phyloP scores from a whole-genome alignment of 192 early-diverging fungal genomes.

The Blastocladiella britannica region DNA sequence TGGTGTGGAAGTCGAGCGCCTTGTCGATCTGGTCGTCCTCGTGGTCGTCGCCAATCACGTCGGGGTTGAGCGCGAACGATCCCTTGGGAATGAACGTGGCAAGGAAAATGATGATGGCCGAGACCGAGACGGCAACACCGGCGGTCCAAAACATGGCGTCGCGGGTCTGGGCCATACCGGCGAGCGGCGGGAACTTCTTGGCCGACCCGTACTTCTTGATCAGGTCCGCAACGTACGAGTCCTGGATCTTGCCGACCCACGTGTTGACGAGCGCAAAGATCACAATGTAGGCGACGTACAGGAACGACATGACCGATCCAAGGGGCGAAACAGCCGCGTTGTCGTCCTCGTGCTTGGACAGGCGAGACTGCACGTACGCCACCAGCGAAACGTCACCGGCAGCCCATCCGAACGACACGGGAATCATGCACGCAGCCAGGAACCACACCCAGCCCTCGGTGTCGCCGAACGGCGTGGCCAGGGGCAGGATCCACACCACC shows the following conservation, averaged over 20 bases:
- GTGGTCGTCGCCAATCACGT: constrained; percentile 8
- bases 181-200: neutral
- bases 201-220: neutral
- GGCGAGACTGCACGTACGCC: constrained; percentile 23
- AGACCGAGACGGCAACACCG: constrained; percentile 21
- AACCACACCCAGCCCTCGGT: constrained; percentile 19
- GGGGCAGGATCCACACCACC: constrained; percentile 15
- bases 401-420: constrained; percentile 36
- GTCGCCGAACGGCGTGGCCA: constrained; percentile 2
- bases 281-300: constrained; percentile 28
- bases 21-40: constrained; percentile 4
- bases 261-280: constrained; percentile 18
- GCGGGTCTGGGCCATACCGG: constrained; percentile 2
- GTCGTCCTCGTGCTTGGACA: constrained; percentile 10
- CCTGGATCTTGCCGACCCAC: constrained; percentile 17
- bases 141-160: constrained; percentile 16
- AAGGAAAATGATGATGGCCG: constrained; percentile 19
- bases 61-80: constrained; percentile 21
- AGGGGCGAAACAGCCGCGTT: constrained; percentile 21
- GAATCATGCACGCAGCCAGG: constrained; percentile 19
- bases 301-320: constrained; percentile 33
- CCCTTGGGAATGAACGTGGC: constrained; percentile 33
- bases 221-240: constrained; percentile 8
- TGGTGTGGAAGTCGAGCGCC: neutral
- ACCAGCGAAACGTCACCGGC: constrained; percentile 34